Evolutionary conservation across 2,329 filamentous ascomycete genomes (phyloP), one percentile per base, ranked within the genome.

Genomic region (Plectosphaerella plurivora): DNA sequence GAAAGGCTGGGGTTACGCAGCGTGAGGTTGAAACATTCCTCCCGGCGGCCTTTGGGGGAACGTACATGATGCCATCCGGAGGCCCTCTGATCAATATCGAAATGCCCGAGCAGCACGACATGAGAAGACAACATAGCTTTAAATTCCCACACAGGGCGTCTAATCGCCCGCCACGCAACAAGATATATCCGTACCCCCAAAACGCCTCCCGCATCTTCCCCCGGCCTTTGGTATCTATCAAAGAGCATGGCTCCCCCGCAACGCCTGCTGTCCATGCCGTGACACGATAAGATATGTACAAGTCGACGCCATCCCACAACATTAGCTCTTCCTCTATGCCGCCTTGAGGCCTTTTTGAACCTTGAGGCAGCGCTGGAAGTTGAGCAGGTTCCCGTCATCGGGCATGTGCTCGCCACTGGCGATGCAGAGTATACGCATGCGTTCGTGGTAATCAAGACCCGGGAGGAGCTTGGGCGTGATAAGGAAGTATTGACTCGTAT

Each of bases 401-500:
- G 83, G 82, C 76, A 87, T 83, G 57, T 83, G 73, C 62, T 96
- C 90, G 47, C 94, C 94, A 65, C 88, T 94, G 55, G 91, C 91
- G 66, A 99, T 97, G 67, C 91, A 95, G 60, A 97, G 82, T 35
- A 97, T 86, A 63, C 86, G 90, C 92, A 99, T 99, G 59, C 91
- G 88, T 51, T 82, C 79, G 66, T 96, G 89, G 68, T 97, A 99
- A 60, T 85, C 84, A 54, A 99, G 75, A 11, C 88, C 89, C 5
- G 85, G 88, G 54, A 99, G 83, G 55, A 99, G 77, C 73, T 99
- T 99, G 5, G 94, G 94, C 44, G 94, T 99, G 73, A 99, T 96
- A 57, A 99, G 83, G 75, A 99, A 99, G 73, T 99, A 99, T 73
- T 88, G 85, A 59, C 77, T 81, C n/a, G 83, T 84, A 67, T 88